These are phyloP conservation scores for Pseudonitzschia delicatissima DNA, from an alignment of 108 stramenopile species.

Conservation along the genomic window DNA sequence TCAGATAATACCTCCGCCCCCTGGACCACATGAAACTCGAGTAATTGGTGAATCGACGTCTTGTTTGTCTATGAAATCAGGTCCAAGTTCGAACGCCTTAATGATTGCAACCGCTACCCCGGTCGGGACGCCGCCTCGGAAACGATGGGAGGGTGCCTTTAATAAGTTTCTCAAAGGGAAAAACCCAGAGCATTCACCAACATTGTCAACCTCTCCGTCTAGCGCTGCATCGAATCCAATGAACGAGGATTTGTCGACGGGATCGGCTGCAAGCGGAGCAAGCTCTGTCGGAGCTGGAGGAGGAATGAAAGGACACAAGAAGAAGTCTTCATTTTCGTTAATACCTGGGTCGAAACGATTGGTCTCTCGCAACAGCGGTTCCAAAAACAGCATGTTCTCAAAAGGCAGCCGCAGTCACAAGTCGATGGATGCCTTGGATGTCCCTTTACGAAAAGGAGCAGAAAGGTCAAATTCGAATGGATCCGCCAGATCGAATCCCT, in stretches of 20 bases:
- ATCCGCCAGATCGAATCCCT: background rate
- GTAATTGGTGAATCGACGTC: no score
- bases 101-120: conserved; percentile 8
- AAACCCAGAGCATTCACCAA: background rate
- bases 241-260: background rate
- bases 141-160: conserved; percentile 7
- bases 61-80: no score
- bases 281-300: background rate
- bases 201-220: conserved; percentile 12
- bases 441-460: conserved; percentile 2
- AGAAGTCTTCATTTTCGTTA: conserved; percentile 12
- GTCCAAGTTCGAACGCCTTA: no score
- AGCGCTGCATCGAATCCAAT: background rate
- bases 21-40: no score
- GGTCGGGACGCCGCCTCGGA: background rate
- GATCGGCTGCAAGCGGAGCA: background rate
- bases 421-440: conserved; percentile 26
- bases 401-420: background rate
- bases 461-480: background rate
- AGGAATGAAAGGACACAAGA: conserved; percentile 5
- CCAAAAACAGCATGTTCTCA: conserved; percentile 6
- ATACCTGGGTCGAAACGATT: conserved; percentile 12
- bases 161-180: conserved; percentile 1
- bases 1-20: no score
- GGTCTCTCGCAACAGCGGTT: conserved; percentile 8